Conservation (phyloP, 345 rosid species). For the Aquilaria yunnanensis region DNA sequence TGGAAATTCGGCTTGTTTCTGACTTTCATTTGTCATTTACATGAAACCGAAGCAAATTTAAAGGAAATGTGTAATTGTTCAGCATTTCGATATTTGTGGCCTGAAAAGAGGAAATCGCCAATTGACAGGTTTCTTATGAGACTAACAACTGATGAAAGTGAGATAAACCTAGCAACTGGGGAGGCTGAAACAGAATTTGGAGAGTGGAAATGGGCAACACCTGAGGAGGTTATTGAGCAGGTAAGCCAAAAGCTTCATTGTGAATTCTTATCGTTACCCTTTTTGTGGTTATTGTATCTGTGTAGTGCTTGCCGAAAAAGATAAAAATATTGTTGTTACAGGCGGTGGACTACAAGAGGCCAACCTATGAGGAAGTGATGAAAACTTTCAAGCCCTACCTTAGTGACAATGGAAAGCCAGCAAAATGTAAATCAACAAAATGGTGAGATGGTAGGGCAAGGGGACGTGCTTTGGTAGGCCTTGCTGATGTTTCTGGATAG, state of each 20-base stretch:
- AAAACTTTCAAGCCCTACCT: slow-evolving; percentile 69
- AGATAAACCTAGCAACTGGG: slow-evolving; percentile 72
- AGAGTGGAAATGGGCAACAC: slow-evolving; percentile 94
- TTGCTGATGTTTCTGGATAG: slow-evolving; percentile 7
- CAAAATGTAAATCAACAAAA: slow-evolving; percentile 88
- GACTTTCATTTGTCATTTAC: too few relatives aligned
- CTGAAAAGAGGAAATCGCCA: slow-evolving; percentile 7
- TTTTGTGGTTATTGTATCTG: background rate
- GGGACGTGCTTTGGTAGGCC: slow-evolving; percentile 15
- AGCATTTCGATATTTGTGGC: background rate
- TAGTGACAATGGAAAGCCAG: slow-evolving; percentile 45
- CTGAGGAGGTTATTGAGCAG: slow-evolving; percentile 84
- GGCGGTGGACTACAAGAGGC: slow-evolving; percentile 99
- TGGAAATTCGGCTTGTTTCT: too few relatives aligned
- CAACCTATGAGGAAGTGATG: slow-evolving; percentile 87
- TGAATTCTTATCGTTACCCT: background rate
- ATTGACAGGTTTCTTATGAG: slow-evolving; percentile 77
- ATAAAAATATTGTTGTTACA: slow-evolving; percentile 17
- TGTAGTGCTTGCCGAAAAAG: background rate
- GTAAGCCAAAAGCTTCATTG: slow-evolving; percentile 14
- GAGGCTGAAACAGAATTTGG: slow-evolving; percentile 85
- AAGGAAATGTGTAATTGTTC: too few relatives aligned
- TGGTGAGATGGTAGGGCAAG: slow-evolving; percentile 38
- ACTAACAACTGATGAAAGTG: slow-evolving; percentile 62
- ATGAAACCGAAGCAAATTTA: too few relatives aligned